Percentiles rank a stretch among this genome's conserved stretches.
Conservation (phyloP, 805 yeast genomes). For the Lipomyces sp. region DNA sequence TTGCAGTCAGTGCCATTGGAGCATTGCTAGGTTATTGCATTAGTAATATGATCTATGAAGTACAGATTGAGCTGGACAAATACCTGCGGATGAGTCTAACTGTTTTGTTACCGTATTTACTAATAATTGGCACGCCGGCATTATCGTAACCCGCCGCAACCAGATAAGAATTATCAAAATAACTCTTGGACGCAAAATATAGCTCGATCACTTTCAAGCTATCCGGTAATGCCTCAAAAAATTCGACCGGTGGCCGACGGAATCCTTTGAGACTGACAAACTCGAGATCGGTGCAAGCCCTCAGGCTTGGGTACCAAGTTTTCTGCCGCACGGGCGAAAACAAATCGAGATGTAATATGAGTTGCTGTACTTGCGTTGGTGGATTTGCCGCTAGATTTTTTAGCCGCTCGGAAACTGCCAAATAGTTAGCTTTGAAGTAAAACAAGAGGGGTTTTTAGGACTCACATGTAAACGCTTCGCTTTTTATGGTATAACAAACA, state of each 20-base stretch:
- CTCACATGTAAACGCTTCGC: constrained; percentile 34
- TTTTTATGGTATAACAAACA: constrained; percentile 24
- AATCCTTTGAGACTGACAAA: constrained; percentile 31
- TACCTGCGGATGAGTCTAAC: constrained; percentile 20
- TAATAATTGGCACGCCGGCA: constrained; percentile 13
- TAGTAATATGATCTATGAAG: background rate
- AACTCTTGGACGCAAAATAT: constrained; percentile 22
- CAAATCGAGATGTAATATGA: constrained; percentile 24
- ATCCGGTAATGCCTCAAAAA: constrained; percentile 26
- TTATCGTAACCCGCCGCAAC: constrained; percentile 4
- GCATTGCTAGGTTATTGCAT: background rate
- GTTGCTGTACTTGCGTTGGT: constrained; percentile 18
- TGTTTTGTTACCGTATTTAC: constrained; percentile 21
- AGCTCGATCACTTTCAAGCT: constrained; percentile 25
- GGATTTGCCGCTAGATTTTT: constrained; percentile 30
- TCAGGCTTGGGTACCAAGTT: constrained; percentile 32
- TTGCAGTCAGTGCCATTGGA: background rate
- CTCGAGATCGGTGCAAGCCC: constrained; percentile 19
- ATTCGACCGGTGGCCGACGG: constrained; percentile 30
- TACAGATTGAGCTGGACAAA: constrained; percentile 3
- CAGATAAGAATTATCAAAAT: background rate
- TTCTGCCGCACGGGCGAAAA: constrained; percentile 32
- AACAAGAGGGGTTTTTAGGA: background rate
- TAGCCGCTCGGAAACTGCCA: constrained; percentile 31
- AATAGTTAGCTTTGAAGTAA: background rate